Evolutionary conservation across 2,329 filamentous ascomycete species (phyloP).

Genomic region (Leptographium wingfieldii): DNA sequence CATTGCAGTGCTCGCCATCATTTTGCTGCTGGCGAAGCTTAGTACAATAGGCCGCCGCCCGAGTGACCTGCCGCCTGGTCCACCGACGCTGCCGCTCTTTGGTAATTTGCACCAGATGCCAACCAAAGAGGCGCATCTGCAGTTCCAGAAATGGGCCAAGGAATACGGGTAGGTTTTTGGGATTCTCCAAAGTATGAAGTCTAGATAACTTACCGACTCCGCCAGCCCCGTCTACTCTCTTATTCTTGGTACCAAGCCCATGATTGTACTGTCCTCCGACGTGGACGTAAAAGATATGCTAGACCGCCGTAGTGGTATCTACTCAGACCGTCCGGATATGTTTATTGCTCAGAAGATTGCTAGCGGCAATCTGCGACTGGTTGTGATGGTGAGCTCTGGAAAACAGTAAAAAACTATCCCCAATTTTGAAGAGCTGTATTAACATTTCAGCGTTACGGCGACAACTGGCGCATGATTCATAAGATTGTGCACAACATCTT

Average conservation of each 20-base stretch:
- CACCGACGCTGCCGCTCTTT: slow-evolving; percentile 16
- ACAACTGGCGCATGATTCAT: slow-evolving; percentile 22
- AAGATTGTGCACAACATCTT: slow-evolving; percentile 32
- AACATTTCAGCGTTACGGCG: slow-evolving; percentile 16
- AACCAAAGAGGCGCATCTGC: slow-evolving; percentile 24
- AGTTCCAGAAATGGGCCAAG: slow-evolving; percentile 38
- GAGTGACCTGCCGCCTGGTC: slow-evolving; percentile 13
- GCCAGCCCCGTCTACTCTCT: slow-evolving; percentile 34
- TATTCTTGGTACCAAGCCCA: slow-evolving; percentile 32
- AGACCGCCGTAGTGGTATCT: slow-evolving; percentile 35
- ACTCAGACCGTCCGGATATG: slow-evolving; percentile 30
- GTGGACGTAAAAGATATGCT: slow-evolving; percentile 33
- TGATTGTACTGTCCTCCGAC: slow-evolving; percentile 24
- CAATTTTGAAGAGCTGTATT: not conserved
- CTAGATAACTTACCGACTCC: not conserved
- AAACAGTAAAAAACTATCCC: not conserved
- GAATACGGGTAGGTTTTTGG: slow-evolving; percentile 24
- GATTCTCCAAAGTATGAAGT: not conserved
- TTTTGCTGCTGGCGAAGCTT: not conserved
- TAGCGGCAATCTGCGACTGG: not conserved
- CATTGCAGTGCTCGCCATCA: not conserved
- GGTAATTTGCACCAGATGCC: slow-evolving; percentile 28
- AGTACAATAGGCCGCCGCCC: not conserved
- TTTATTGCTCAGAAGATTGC: slow-evolving; percentile 10
- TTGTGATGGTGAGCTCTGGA: not conserved